Base-by-base conservation (phyloP, 2,329 filamentous ascomycete genomes). In the Magnaporthiopsis poae region DNA sequence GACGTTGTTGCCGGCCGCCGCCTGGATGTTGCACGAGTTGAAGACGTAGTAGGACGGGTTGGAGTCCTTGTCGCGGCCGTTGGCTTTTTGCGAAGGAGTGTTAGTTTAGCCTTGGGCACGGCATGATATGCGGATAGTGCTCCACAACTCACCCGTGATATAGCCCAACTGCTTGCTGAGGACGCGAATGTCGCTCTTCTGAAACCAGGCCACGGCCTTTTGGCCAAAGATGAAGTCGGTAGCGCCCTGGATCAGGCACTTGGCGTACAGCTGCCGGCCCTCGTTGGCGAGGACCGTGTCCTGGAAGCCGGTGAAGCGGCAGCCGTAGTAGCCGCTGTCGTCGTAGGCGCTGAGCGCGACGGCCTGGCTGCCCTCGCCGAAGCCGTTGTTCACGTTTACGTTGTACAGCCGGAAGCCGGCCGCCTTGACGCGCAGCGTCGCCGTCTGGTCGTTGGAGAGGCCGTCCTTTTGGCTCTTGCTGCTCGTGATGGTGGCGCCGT, bases 331-430 rank as follows among this genome's bases (percentile, higher is more conserved):
- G 5, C 80, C 81, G 66, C 78, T 77, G 67, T 78, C 72, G 9
- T 74, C 75, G 65, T 80, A 78, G 0, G 80, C 79, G 25, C 77
- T 78, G 18, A 83, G 69, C 3, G 81, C 81, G 25, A 83, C 75
- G 46, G 81, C 81, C 69, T 82, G 80, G 66, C 75, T 77, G 0
- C 80, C 80, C 68, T 78, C 68, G n/a, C 81, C 81, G 65, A 79
- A 80, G 0, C 75, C 76, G 69, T 83, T 83, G 15, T 75, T 74
- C 13, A 83, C 75, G 66, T 82, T 85, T 73, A 89, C 78, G 69
- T 89, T 89, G 77, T 89, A 89, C 25, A 88, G 75, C 70, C 82
- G 83, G 67, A 88, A 80, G 70, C 84, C 80, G 5, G 74, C 72
- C 0, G 82, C 79, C 70, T 78, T 76, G 33, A 81, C 77, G 12